Percentiles rank a stretch among this genome's conserved stretches.
Evolutionary conservation across 129 eudicot species (phyloP).

Genomic region (Escallonia rubra): DNA sequence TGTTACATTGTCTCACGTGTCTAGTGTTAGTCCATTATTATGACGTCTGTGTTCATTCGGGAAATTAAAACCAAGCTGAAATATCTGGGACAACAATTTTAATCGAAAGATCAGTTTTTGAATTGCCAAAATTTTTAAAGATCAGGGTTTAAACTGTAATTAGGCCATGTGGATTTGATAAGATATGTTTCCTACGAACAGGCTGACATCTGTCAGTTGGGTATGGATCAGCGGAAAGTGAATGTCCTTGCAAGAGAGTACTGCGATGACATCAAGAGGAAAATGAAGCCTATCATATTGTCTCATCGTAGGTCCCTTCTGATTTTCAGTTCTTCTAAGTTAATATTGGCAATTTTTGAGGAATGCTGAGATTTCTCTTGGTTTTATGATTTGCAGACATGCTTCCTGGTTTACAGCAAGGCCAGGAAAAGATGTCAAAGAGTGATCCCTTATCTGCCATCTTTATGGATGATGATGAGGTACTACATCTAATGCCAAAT

Average conservation of each 20-base stretch:
- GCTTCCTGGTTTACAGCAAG: constrained; percentile 66
- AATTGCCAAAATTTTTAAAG: too few relatives aligned
- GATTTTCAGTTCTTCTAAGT: background rate
- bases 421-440: constrained; percentile 70
- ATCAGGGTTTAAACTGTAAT: too few relatives aligned
- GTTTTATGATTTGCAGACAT: constrained; percentile 38
- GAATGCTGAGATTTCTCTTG: too few relatives aligned
- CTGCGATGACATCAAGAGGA: constrained; percentile 61
- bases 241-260: constrained; percentile 71
- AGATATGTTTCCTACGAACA: constrained; percentile 7
- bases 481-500: background rate
- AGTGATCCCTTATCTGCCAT: constrained; percentile 50
- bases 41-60: too few relatives aligned
- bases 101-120: too few relatives aligned
- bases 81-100: too few relatives aligned
- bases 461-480: constrained; percentile 71
- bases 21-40: too few relatives aligned
- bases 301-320: constrained; percentile 45
- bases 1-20: too few relatives aligned
- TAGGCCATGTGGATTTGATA: too few relatives aligned
- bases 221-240: constrained; percentile 67
- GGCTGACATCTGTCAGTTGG: constrained; percentile 67
- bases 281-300: constrained; percentile 62
- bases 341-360: background rate
- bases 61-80: too few relatives aligned